Evolutionary conservation across 2,329 filamentous ascomycete species (phyloP).

Genomic region (Neofusicoccum ribis): DNA sequence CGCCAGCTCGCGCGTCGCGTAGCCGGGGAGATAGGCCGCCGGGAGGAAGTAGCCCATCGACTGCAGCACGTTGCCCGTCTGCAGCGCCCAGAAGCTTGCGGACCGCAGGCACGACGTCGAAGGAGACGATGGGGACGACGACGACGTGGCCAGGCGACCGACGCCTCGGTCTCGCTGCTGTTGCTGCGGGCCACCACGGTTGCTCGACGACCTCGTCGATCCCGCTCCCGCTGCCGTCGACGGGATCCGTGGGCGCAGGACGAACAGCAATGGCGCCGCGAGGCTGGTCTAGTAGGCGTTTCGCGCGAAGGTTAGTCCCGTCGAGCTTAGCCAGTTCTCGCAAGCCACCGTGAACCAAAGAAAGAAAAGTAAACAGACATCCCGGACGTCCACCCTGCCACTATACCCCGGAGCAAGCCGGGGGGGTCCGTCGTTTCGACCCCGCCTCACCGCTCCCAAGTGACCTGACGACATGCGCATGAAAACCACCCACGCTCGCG

Average conservation of each 20-base stretch:
- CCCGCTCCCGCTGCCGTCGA: constrained; percentile 18
- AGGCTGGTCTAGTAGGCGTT: not conserved
- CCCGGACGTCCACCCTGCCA: too few relatives aligned
- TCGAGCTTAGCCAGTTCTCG: too few relatives aligned
- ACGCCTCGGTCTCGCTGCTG: constrained; percentile 29
- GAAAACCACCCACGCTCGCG: not conserved
- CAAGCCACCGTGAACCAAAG: too few relatives aligned
- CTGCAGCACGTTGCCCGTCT: constrained; percentile 45
- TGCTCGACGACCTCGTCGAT: constrained; percentile 31
- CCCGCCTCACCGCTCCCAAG: not conserved
- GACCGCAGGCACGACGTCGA: not conserved
- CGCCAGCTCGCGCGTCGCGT: constrained; percentile 37
- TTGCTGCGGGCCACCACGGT: not conserved
- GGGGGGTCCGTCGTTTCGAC: too few relatives aligned
- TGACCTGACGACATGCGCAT: not conserved
- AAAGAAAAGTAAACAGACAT: too few relatives aligned
- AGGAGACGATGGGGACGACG: not conserved
- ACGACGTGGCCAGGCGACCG: constrained; percentile 28
- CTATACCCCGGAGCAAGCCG: too few relatives aligned
- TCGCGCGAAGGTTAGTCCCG: too few relatives aligned
- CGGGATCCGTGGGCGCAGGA: constrained; percentile 27
- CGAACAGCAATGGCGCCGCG: constrained; percentile 11
- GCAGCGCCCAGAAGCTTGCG: constrained; percentile 28
- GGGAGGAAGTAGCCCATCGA: constrained; percentile 48
- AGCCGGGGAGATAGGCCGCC: constrained; percentile 43